Conservation (phyloP, 1,284 basidiomycete genomes). For the Paramarasmius palmivorus region DNA sequence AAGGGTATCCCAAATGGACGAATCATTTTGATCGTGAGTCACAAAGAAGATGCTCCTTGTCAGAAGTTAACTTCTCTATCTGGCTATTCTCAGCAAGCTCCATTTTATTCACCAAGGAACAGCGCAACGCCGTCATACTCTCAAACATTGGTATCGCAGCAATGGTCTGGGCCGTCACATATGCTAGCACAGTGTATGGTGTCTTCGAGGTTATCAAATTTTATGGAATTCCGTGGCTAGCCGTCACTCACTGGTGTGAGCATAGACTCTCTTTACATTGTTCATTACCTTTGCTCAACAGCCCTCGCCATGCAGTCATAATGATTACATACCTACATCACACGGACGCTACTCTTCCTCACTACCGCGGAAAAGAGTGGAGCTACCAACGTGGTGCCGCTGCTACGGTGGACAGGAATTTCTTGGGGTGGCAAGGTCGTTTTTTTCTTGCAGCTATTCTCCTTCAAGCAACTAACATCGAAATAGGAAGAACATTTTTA, state of each 20-base stretch:
- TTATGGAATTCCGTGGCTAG: conserved; percentile 60
- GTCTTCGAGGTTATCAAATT: conserved; percentile 45
- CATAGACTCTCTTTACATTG: conserved; percentile 2
- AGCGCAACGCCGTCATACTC: conserved; percentile 8
- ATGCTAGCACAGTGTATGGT: conserved; percentile 29
- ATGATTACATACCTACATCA: conserved; percentile 30
- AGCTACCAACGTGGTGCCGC: conserved; percentile 65
- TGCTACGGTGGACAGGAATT: conserved; percentile 58
- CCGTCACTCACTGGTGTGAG: conserved; percentile 58
- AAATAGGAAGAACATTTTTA: no score
- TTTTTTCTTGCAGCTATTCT: no score
- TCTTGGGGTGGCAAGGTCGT: conserved; percentile 48
- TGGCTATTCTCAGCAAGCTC: conserved; percentile 1
- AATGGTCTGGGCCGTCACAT: conserved; percentile 1
- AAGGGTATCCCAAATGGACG: conserved; percentile 52
- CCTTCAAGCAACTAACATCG: no score
- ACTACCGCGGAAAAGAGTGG: conserved; percentile 44
- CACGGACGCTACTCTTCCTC: conserved; percentile 29
- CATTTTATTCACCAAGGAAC: conserved; percentile 8
- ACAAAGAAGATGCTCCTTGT: background rate
- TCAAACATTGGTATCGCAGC: conserved; percentile 10
- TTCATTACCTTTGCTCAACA: background rate
- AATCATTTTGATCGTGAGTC: conserved; percentile 41
- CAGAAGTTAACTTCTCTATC: background rate
- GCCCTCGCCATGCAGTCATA: conserved; percentile 11